Evolutionary conservation across 352 stramenopile genomes (phyloP), one percentile per base, ranked within the genome.

Genomic region (Phytophthora nicotianae): DNA sequence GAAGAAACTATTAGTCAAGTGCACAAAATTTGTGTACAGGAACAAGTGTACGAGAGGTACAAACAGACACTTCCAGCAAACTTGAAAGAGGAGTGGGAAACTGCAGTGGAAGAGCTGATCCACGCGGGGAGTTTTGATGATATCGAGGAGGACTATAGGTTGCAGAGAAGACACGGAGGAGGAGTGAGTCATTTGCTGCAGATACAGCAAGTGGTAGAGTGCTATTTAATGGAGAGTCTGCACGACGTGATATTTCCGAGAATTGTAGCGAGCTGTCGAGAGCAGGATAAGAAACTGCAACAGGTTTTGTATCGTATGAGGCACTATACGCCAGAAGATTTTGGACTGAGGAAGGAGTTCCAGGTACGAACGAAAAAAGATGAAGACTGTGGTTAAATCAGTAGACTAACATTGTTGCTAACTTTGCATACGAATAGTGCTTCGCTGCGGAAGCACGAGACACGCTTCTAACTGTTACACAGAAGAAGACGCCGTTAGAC

Each of bases 161-260:
- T 54, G 32, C 59, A 38, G 35, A 65, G 43, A 60, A 50, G 51
- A 29, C 51, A 71, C 7, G 56, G 53, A 8, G 62, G 67, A 20
- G 59, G 58, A 42, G 53, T 60, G 14, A 62, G 50, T 42, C 79
- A 90, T 46, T 49, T 84, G 35, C 54, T 93, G 23, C 81, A 86
- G 65, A 89, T 91, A 47, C 77, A 90, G 26, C 85, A 93, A 13
- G 82, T 91, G 3, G 79, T 91, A 38, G 85, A 93, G 74, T 91
- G 81, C 61, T 93, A 90, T 58, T 60, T 93, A 51, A 88, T 91
- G 74, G 82, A 91, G 59, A 66, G 82, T 55, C 53, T 91, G 14
- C 83, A 93, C 35, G 66, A 74, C 10, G 49, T 73, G 10, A 59
- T 91, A 38, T 91, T 93, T 19, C 70, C 77, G 2, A 59, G 57